Conservation (phyloP, 441 rosid species). For the Jatropha multifida region DNA sequence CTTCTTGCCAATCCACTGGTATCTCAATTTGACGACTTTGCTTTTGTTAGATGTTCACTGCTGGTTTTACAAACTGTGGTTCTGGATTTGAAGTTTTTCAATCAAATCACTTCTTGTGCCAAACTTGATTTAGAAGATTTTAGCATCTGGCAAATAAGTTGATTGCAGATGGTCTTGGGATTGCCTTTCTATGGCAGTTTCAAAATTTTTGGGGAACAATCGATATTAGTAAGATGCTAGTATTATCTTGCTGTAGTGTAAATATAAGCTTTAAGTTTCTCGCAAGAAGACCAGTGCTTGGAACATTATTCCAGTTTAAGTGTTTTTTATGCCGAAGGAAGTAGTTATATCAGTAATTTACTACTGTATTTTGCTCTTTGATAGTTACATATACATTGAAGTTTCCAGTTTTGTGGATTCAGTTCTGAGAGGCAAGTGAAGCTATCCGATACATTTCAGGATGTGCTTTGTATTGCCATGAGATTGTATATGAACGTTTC, state of each 20-base stretch:
- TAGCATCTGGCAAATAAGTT: background rate
- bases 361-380: background rate
- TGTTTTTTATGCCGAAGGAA: background rate
- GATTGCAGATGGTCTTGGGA: constrained; percentile 1
- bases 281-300: constrained; percentile 1
- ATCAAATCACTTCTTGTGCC: background rate
- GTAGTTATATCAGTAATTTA: background rate
- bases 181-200: background rate
- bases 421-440: background rate
- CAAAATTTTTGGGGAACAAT: constrained; percentile 1
- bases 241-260: constrained; percentile 6
- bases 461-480: background rate
- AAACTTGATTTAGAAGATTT: background rate
- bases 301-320: background rate
- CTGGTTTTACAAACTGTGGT: background rate
- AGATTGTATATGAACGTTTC: background rate
- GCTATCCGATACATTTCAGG: background rate
- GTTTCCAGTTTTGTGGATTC: background rate
- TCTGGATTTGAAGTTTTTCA: constrained; percentile 12
- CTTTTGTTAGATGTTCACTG: constrained; percentile 3
- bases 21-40: constrained; percentile 27
- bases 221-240: background rate
- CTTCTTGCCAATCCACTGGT: constrained; percentile 3
- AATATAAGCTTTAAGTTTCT: constrained; percentile 5
- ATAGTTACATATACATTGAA: background rate